phyloP scores from a whole-genome alignment of 148 eudicot genomes.

The Rhododendron ovatum region DNA sequence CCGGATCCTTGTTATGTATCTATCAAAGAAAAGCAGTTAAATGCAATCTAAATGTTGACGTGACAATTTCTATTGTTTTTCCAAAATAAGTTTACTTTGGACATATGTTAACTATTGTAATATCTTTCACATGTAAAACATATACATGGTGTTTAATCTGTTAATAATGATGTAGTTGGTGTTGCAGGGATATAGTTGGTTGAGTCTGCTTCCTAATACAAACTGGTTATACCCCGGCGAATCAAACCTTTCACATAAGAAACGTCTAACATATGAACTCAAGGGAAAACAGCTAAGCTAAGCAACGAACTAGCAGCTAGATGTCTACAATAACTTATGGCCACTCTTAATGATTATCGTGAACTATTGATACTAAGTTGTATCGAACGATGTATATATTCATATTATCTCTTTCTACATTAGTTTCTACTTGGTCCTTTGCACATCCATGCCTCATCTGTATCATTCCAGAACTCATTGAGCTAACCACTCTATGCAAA shows the following conservation, averaged over 20 bases:
- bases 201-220: not conserved
- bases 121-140: not conserved
- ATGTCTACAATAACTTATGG: not conserved
- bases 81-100: not conserved
- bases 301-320: not conserved
- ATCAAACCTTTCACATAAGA: not conserved
- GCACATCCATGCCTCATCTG: not conserved
- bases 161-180: not conserved
- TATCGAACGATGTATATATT: not conserved
- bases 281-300: not conserved
- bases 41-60: not conserved
- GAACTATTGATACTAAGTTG: not conserved
- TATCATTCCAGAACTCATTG: not conserved
- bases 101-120: not conserved
- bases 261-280: not conserved
- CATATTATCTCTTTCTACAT: not conserved
- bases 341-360: not conserved
- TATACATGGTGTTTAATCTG: not conserved
- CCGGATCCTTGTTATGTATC: not conserved
- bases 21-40: not conserved
- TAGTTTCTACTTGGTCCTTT: not conserved
- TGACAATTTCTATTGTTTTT: not conserved
- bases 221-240: not conserved
- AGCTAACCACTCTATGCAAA: not conserved
- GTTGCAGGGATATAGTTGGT: not conserved